Conservation (phyloP, 179 eudicot genomes). For the Silene coronaria region DNA sequence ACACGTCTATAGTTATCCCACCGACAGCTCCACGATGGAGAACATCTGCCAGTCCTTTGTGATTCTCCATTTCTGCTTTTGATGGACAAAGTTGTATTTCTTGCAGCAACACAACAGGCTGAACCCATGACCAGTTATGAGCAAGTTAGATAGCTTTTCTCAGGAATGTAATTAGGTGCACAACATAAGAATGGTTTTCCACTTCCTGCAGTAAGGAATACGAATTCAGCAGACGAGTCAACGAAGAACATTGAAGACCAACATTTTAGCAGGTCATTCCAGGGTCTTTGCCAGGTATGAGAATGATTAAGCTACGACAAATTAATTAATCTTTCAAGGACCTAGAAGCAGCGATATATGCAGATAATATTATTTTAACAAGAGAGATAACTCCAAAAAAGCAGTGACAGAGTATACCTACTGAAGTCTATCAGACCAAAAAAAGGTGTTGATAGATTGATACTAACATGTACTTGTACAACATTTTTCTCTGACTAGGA, state of each 20-base stretch:
- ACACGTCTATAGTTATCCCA: conserved; percentile 45
- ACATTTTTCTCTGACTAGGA: background rate
- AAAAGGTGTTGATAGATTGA: background rate
- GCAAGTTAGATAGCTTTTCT: background rate
- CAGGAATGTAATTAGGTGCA: background rate
- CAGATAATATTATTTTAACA: background rate
- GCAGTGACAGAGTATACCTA: background rate
- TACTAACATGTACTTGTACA: background rate
- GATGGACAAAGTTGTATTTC: conserved; percentile 29
- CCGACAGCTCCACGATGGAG: conserved; percentile 53
- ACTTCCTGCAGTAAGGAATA: conserved; percentile 16
- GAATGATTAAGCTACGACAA: background rate
- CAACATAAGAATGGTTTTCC: background rate
- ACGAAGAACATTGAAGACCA: background rate
- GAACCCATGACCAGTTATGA: conserved; percentile 31
- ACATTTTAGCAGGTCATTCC: background rate
- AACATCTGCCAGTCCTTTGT: conserved; percentile 32
- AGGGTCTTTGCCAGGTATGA: background rate
- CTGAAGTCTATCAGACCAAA: background rate
- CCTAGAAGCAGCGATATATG: background rate
- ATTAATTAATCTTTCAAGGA: background rate
- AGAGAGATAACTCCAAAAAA: background rate
- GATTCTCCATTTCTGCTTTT: conserved; percentile 30
- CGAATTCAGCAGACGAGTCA: background rate
- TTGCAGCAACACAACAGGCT: conserved; percentile 48